Conservation (phyloP, 345 rosid species). For the Chamaenerion angustifolium region DNA sequence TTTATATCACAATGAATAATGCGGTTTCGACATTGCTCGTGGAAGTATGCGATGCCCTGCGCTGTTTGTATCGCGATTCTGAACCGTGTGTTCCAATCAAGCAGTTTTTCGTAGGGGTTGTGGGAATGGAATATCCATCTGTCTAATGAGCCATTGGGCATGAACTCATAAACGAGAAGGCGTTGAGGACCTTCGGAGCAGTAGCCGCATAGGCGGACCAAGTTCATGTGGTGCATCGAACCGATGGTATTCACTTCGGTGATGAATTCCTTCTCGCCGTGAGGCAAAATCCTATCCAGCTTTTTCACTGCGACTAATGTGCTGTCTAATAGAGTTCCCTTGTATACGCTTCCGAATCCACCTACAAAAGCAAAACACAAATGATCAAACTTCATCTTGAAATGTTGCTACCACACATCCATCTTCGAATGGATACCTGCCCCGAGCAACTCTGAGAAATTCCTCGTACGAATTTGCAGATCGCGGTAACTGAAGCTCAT, state of each 20-base stretch:
- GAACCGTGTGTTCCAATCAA: conserved; percentile 58
- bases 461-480: conserved; percentile 48
- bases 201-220: conserved; percentile 62
- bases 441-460: conserved; percentile 67
- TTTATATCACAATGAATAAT: conserved; percentile 66
- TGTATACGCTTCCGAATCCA: conserved; percentile 69
- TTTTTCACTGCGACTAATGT: conserved; percentile 55
- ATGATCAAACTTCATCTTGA: not conserved
- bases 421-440: no score
- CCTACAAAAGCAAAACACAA: conserved; percentile 25
- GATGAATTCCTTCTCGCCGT: conserved; percentile 55
- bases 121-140: conserved; percentile 55
- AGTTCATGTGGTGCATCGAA: conserved; percentile 76
- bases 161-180: conserved; percentile 67
- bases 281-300: conserved; percentile 49
- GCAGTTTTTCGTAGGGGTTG: conserved; percentile 10
- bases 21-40: conserved; percentile 59
- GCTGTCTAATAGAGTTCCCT: conserved; percentile 45
- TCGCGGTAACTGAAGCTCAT: conserved; percentile 55
- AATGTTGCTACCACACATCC: no score
- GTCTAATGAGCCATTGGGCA: conserved; percentile 64
- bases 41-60: conserved; percentile 63
- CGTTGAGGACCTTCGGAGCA: conserved; percentile 63
- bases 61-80: conserved; percentile 47
- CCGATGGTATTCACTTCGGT: conserved; percentile 86